A percentile compares a stretch with the other conserved stretches of the same genome.
phyloP scores from a whole-genome alignment of 768 basidiomycete genomes.

The Heimioporus sp. region DNA sequence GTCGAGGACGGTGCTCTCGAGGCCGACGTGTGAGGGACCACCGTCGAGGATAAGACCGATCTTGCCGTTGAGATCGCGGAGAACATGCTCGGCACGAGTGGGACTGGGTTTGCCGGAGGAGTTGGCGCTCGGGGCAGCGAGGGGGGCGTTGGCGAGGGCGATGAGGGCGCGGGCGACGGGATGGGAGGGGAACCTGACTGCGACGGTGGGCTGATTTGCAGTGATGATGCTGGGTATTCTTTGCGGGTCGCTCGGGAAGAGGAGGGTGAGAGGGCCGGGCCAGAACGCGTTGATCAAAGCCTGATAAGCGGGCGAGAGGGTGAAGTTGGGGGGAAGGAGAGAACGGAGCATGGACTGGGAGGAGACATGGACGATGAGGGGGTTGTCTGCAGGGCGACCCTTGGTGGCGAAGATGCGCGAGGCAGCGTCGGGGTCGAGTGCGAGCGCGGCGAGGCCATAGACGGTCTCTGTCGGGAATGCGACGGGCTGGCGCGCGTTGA shows the following conservation, averaged over 20 bases:
- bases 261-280: slow-evolving; percentile 91
- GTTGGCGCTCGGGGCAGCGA: slow-evolving; percentile 96
- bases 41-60: slow-evolving; percentile 85
- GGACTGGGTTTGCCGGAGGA: slow-evolving; percentile 93
- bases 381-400: slow-evolving; percentile 92
- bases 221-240: slow-evolving; percentile 75
- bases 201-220: slow-evolving; percentile 77
- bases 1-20: slow-evolving; percentile 96
- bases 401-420: slow-evolving; percentile 82
- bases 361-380: slow-evolving; percentile 95
- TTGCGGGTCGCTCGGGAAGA: slow-evolving; percentile 73
- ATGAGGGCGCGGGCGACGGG: slow-evolving; percentile 91
- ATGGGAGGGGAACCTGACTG: slow-evolving; percentile 92
- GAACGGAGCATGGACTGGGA: slow-evolving; percentile 76
- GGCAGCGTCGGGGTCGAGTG: slow-evolving; percentile 62
- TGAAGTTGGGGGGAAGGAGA: slow-evolving; percentile 67
- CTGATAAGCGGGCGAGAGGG: slow-evolving; percentile 62
- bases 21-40: slow-evolving; percentile 83
- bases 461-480: slow-evolving; percentile 98
- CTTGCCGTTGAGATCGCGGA: slow-evolving; percentile 72
- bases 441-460: slow-evolving; percentile 92
- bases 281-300: slow-evolving; percentile 82
- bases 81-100: slow-evolving; percentile 84
- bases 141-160: slow-evolving; percentile 63
- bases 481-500: slow-evolving; percentile 52